Evolutionary conservation across 805 yeast species (phyloP), one percentile per base, ranked within the genome.

Genomic region (Candida gorgasii): DNA sequence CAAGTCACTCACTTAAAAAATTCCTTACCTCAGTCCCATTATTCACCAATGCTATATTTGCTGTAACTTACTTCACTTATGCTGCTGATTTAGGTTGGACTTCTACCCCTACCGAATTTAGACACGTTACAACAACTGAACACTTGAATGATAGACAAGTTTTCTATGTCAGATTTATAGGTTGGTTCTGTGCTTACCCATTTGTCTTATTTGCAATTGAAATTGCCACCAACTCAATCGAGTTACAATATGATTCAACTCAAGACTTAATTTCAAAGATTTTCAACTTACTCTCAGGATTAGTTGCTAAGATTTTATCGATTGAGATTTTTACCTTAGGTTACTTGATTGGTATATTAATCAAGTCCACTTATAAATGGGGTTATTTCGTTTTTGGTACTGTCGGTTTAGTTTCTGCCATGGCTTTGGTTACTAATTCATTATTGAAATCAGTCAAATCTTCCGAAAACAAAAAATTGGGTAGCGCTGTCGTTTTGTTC

Each of bases 351-450:
- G 86, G 85, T 53, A 46, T 76, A 15, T 63, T 82, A 49, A 76
- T 82, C 45, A 49, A 57, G 24, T 72, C 84, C 7, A 62, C 78
- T 33, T 82, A 82, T 62, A 82, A 78, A 59, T 82, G 86, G 86
- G 88, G 87, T 57, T 81, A 78, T 67, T 82, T 76, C 61, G 72
- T 77, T 5, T 77, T 82, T 58, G 80, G 76, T 22, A 67, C 67
- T 30, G 60, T 61, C 45, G 70, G 73, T 27, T 63, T 70, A 60
- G 47, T 77, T 45, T 64, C 67, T 42, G 68, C 69, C 14, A 58
- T 73, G 37, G 56, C 49, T 34, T 69, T 73, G 52, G 40, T 67
- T 34, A 32, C 39, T 17, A 39, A 32, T 20, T 34, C 44, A 11
- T 20, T 46, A 14, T 12, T 42, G 12, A 46, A 43, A 18, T 39